Conservation (phyloP, 306 rosid genomes). For the Argentina anserina region DNA sequence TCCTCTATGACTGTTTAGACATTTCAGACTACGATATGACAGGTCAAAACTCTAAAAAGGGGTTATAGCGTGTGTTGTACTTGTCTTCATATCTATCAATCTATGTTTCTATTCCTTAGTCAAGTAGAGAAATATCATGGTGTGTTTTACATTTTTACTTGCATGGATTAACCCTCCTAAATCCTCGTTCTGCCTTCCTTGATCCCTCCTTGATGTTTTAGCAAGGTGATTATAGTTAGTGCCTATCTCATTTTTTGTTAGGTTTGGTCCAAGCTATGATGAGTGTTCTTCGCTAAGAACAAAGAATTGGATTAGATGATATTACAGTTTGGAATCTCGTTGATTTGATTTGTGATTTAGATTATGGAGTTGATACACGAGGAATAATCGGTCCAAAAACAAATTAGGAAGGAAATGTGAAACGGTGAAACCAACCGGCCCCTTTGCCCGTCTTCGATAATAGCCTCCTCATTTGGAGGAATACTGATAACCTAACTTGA, state of each 20-base stretch:
- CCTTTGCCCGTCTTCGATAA: background rate
- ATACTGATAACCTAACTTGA: background rate
- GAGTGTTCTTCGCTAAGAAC: background rate
- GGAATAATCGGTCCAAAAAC: background rate
- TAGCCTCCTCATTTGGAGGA: background rate
- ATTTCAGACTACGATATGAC: background rate
- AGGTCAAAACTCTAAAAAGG: no score
- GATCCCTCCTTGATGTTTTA: background rate
- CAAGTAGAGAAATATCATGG: background rate
- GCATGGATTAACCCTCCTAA: background rate
- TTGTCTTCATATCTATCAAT: no score
- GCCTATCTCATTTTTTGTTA: background rate
- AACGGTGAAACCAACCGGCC: background rate
- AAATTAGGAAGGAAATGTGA: no score
- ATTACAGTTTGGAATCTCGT: no score
- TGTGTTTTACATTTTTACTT: background rate
- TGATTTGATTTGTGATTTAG: no score
- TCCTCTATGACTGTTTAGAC: conserved; percentile 26
- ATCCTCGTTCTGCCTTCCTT: background rate
- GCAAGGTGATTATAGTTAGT: background rate
- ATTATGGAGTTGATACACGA: background rate
- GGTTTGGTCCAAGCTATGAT: background rate
- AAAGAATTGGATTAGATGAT: no score
- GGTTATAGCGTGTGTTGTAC: background rate
- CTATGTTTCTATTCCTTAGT: background rate